Evolutionary conservation across 2,329 filamentous ascomycete species (phyloP), one percentile per base, ranked within the genome.

Genomic region (Diaporthe citriasiana): DNA sequence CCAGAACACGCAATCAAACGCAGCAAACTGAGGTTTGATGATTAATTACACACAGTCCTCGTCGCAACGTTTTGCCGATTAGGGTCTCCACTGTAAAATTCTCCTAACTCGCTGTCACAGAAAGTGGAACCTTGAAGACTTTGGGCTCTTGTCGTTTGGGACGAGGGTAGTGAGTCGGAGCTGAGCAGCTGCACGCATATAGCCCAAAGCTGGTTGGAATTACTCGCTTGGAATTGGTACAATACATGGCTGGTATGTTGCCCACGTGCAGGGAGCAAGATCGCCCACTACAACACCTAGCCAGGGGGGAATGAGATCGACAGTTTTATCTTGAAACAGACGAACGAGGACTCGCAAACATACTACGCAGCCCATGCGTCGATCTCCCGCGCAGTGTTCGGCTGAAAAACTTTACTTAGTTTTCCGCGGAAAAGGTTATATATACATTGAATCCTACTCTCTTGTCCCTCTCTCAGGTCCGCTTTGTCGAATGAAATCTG

Each of bases 1-100:
- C 19, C 13, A 19, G 60, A 25, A 66, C 30, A 66, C 60, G 60
- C 51, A 50, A 66, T 66, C 30, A 35, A 25, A 12, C 19, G 35
- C 25, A 5, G 30, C 7, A 38, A 50, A 50, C 33, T 2, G 27
- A 7, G 30, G 42, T 50, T 33, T 66, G 60, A 50, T 25, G n/a
- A n/a, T 50, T 35, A 7, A 13, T 25, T 45, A 35, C 35, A 40
- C 59, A 30, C 42, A 50, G 38, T 42, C 35, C 12, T 59, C n/a
- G 35, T 60, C 13, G 40, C n/a, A 40, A 27, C 27, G 35, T 27
- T 27, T 40, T 60, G 40, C 56, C 56, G 8, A 35, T n/a, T n/a
- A n/a, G n/a, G n/a, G 30, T 35, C 22, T 7, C 57, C 38, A 60
- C 57, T 60, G 13, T 40, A 42, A 8, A 19, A 40, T 13, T 25